phyloP scores from a whole-genome alignment of 2,329 filamentous ascomycete species.

The Hypoxylon sp. region DNA sequence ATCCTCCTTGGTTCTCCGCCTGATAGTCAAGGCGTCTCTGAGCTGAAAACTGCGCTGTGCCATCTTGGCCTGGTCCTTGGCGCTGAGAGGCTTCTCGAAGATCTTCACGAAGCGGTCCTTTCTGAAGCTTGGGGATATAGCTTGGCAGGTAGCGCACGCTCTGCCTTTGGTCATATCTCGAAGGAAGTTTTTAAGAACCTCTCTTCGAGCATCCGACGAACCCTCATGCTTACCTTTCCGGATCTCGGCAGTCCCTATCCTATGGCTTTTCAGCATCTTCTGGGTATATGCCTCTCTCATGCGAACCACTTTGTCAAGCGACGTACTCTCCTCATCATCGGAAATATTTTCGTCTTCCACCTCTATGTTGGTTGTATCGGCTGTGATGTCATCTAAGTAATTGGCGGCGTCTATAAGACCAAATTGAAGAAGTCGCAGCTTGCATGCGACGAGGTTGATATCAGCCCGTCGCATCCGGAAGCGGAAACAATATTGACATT shows the following conservation, averaged over 20 bases:
- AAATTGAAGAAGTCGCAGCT: conserved; percentile 84
- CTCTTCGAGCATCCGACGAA: conserved; percentile 77
- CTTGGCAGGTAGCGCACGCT: conserved; percentile 72
- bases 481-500: conserved; percentile 90
- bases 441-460: conserved; percentile 82
- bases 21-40: conserved; percentile 73
- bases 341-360: conserved; percentile 66
- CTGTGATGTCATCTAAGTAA: conserved; percentile 52
- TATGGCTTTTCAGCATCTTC: conserved; percentile 71
- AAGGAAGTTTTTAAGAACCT: conserved; percentile 83
- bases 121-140: conserved; percentile 82
- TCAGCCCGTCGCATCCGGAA: conserved; percentile 81
- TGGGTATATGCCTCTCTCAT: conserved; percentile 74
- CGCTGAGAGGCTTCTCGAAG: conserved; percentile 80
- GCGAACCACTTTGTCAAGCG: conserved; percentile 61
- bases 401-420: conserved; percentile 72
- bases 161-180: conserved; percentile 73
- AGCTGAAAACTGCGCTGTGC: conserved; percentile 71
- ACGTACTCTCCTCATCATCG: conserved; percentile 67
- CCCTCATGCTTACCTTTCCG: conserved; percentile 81
- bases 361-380: conserved; percentile 47
- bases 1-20: conserved; percentile 45
- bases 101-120: conserved; percentile 95
- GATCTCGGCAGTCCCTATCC: conserved; percentile 56
- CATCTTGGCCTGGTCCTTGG: conserved; percentile 82